Conservation (phyloP, 768 basidiomycete species). For the Cystofilobasidium capitatum region DNA sequence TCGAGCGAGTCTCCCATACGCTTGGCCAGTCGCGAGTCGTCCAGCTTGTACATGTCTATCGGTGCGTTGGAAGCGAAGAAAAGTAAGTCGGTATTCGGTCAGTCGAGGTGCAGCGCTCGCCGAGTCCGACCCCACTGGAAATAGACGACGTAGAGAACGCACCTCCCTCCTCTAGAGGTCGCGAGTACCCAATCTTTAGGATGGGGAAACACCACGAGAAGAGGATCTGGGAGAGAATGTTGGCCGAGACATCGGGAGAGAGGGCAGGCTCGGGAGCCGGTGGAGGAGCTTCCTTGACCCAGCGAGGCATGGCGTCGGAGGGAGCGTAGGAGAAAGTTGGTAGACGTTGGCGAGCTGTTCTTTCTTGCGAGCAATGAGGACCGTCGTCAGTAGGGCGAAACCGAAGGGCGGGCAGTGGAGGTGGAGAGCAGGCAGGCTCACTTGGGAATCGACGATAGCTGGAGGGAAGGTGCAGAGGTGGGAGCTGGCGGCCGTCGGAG, state of each 20-base stretch:
- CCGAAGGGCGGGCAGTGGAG: too few species aligned
- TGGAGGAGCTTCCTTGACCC: constrained; percentile 20
- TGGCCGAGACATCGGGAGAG: constrained; percentile 20
- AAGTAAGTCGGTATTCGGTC: background rate
- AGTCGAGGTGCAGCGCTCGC: background rate
- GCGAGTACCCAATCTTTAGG: constrained; percentile 14
- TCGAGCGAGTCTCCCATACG: constrained; percentile 45
- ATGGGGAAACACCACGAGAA: constrained; percentile 23
- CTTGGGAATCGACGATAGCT: too few species aligned
- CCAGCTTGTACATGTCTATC: constrained; percentile 52
- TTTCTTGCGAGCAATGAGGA: too few species aligned
- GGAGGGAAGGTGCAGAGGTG: too few species aligned
- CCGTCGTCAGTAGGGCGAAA: too few species aligned
- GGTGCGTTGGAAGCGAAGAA: background rate
- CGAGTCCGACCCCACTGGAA: background rate
- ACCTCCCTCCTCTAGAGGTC: constrained; percentile 12
- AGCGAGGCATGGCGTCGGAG: background rate
- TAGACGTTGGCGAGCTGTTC: too few species aligned
- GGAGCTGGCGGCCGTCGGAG: too few species aligned
- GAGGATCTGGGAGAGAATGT: constrained; percentile 4
- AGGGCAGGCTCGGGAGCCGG: background rate
- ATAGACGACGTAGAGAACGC: background rate
- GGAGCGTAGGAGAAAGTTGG: too few species aligned
- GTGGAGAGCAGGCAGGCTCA: too few species aligned
- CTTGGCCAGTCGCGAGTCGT: constrained; percentile 40